Percentiles rank a stretch among this genome's conserved stretches.
phyloP scores from a whole-genome alignment of 2,329 filamentous ascomycete genomes.

The Fusarium miscanthi region DNA sequence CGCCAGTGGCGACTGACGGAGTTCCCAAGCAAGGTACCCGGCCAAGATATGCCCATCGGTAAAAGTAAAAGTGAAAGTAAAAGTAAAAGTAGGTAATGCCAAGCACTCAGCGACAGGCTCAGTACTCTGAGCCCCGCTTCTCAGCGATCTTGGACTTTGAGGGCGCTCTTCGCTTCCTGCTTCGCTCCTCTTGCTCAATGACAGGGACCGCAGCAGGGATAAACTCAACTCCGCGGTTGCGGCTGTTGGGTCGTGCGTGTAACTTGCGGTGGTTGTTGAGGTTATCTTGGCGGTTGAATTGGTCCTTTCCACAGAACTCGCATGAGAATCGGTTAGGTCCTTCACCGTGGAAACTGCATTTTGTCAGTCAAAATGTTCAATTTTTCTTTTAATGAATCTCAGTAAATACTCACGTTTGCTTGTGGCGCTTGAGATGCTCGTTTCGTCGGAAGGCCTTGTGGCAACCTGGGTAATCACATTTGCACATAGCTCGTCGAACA shows the following conservation, averaged over 20 bases:
- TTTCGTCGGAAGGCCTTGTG: conserved; percentile 62
- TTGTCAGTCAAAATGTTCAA: neutral
- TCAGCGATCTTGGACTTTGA: conserved; percentile 51
- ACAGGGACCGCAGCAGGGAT: conserved; percentile 54
- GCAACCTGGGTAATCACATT: conserved; percentile 60
- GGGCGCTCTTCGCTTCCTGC: conserved; percentile 53
- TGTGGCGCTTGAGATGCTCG: conserved; percentile 67
- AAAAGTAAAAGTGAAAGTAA: neutral
- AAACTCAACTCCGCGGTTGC: conserved; percentile 55
- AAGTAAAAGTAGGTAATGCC: neutral
- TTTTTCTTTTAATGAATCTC: neutral
- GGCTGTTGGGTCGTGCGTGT: conserved; percentile 53
- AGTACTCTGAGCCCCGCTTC: conserved; percentile 49
- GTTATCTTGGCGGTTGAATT: conserved; percentile 56
- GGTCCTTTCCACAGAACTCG: conserved; percentile 56
- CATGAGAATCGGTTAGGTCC: conserved; percentile 55
- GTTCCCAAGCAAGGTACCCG: conserved; percentile 42
- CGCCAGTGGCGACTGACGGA: conserved; percentile 13
- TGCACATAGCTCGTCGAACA: conserved; percentile 55
- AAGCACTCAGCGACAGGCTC: conserved; percentile 14
- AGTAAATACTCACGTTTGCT: conserved; percentile 58
- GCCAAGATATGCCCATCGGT: conserved; percentile 3
- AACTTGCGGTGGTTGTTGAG: conserved; percentile 57
- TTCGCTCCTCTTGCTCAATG: conserved; percentile 55
- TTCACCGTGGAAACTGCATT: conserved; percentile 51